Evolutionary conservation across 1,284 basidiomycete genomes (phyloP).

Genomic region (Pyrrhoderma noxium): DNA sequence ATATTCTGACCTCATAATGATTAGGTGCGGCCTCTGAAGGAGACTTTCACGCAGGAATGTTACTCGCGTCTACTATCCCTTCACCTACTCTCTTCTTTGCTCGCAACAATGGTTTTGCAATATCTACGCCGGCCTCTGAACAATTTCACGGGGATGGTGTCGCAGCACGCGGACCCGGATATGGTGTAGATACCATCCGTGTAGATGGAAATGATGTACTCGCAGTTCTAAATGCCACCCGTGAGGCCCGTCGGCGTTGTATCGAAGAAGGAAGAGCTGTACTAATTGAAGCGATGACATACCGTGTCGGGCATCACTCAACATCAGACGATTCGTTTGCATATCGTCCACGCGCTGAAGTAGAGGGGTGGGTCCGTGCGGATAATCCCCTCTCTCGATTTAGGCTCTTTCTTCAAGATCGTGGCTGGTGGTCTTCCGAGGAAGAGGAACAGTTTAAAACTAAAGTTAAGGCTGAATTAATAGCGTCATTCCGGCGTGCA

Average conservation of each 20-base stretch:
- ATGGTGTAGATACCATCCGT: conserved; percentile 84
- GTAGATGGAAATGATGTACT: conserved; percentile 94
- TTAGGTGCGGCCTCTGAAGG: conserved; percentile 74
- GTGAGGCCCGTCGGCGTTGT: conserved; percentile 72
- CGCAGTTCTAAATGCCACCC: conserved; percentile 77
- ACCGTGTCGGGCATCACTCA: conserved; percentile 92
- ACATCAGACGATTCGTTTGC: conserved; percentile 93
- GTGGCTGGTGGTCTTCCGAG: conserved; percentile 79
- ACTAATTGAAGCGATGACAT: conserved; percentile 89
- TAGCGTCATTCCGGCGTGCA: conserved; percentile 72
- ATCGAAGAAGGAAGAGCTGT: conserved; percentile 78
- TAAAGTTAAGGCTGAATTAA: conserved; percentile 65
- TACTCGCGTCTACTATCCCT: conserved; percentile 69
- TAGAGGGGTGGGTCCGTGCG: conserved; percentile 78
- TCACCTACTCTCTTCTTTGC: conserved; percentile 68
- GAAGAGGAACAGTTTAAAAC: conserved; percentile 70
- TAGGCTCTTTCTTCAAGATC: conserved; percentile 73
- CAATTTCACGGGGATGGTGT: conserved; percentile 94
- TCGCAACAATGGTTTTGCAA: conserved; percentile 91
- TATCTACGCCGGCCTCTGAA: conserved; percentile 86
- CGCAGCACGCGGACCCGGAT: conserved; percentile 83
- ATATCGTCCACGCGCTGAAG: conserved; percentile 79
- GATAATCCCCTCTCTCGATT: conserved; percentile 88
- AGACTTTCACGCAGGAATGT: conserved; percentile 73
- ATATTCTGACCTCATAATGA: neutral